Base-by-base conservation (phyloP, 2,329 filamentous ascomycete species). In the Aspergillus sp. region DNA sequence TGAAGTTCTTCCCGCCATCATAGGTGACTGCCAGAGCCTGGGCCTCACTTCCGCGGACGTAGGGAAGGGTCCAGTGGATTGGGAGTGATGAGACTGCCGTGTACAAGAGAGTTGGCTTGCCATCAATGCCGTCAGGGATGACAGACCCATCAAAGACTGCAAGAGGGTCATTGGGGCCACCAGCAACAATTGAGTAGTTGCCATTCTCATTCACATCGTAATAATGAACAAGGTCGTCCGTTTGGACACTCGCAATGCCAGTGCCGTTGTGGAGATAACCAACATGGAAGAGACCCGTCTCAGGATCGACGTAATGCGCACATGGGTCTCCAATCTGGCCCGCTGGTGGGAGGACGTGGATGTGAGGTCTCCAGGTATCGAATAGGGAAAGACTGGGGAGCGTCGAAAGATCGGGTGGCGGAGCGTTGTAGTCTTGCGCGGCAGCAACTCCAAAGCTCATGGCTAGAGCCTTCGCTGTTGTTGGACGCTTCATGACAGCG, bases 1-100 rank as follows among this genome's bases (percentile, higher is more conserved):
- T 57, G 69, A 73, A 77, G 7, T 72, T 75, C 49, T 65, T 49
- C 23, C 74, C 74, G 30, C 73, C 73, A 45, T 77, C 73, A 15
- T 60, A 63, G 10, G 70, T 73, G 19, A 69, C 66, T 2, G 71
- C 74, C 15, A 76, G 53, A 41, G 67, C 69, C 49, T 76, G 74
- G 1, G 66, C 71, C 54, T 77, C 74, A 2, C 72, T 74, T 27
- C 69, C 69, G 0, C 64, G 64, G 1, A 61, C 62, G 50, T 77
- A 77, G 1, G 66, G 66, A n/a, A 70, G 56, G 5, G 57, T 53
- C 71, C 72, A 77, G 48, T 64, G 69, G 10, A 73, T 75, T 1
- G 74, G 74, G 2, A 75, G 62, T 6, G 69, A 56, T 5, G 66
- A 67, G 3, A 75, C 72, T 2, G 70, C 72, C 2, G 74, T 77